Percentiles rank a stretch among this genome's conserved stretches.
phyloP scores from a whole-genome alignment of 2,329 filamentous ascomycete species.

The Colletotrichum cuscutae region DNA sequence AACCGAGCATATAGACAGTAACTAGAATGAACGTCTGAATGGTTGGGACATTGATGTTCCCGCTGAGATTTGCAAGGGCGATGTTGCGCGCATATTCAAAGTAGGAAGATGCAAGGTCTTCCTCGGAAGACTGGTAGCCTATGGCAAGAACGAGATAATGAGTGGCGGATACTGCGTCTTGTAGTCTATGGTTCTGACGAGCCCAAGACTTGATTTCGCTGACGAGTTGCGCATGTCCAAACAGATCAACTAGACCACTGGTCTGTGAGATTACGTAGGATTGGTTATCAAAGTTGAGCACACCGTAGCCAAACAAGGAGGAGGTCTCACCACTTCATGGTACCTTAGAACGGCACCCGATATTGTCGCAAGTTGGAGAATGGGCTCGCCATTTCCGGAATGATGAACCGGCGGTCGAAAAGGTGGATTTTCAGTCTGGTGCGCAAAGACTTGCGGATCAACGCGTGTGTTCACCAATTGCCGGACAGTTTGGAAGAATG shows the following conservation, averaged over 20 bases:
- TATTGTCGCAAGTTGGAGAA: constrained; percentile 34
- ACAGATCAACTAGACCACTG: constrained; percentile 59
- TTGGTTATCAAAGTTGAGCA: constrained; percentile 1
- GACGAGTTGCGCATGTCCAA: constrained; percentile 51
- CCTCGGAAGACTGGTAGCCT: constrained; percentile 54
- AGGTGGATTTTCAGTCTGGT: constrained; percentile 57
- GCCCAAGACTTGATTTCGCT: constrained; percentile 56
- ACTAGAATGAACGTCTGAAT: constrained; percentile 62
- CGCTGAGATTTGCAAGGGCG: constrained; percentile 56
- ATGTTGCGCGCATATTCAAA: constrained; percentile 61
- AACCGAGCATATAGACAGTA: constrained; percentile 64
- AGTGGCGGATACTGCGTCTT: constrained; percentile 53
- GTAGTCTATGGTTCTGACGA: constrained; percentile 43
- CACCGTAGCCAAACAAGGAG: neutral
- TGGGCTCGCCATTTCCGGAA: constrained; percentile 36
- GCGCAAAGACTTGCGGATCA: constrained; percentile 61
- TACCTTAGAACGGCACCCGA: constrained; percentile 36
- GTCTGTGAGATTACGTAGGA: constrained; percentile 41
- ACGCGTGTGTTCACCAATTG: constrained; percentile 61
- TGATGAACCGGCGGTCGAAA: constrained; percentile 44
- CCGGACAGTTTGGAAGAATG: constrained; percentile 65
- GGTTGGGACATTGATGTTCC: constrained; percentile 58
- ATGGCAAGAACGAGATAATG: constrained; percentile 61
- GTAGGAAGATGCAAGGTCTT: constrained; percentile 53
- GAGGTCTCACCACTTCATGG: constrained; percentile 38